Evolutionary conservation across 768 basidiomycete genomes (phyloP).

Genomic region (Pleurotus tuoliensis): DNA sequence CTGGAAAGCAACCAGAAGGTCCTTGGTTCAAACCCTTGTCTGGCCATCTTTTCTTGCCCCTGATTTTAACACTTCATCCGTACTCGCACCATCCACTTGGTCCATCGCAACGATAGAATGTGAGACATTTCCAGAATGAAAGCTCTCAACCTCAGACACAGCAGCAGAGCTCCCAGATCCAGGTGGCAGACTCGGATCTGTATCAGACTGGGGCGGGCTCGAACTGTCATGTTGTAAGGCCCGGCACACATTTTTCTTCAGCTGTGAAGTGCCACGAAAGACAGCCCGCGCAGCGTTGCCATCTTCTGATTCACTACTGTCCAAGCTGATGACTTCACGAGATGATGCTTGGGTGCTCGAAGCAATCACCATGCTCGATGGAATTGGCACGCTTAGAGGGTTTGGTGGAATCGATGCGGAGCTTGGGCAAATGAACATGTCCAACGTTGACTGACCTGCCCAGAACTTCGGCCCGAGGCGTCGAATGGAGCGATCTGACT

Average conservation of each 20-base stretch:
- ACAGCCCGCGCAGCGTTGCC: neutral
- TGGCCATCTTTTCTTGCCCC: no score
- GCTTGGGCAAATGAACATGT: neutral
- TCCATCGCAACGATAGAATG: neutral
- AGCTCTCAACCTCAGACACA: neutral
- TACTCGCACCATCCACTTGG: neutral
- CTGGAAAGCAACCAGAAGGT: no score
- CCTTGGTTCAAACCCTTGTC: no score
- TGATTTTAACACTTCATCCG: no score
- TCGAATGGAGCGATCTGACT: no score
- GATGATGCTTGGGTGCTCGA: neutral
- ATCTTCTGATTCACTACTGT: neutral
- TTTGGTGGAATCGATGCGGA: neutral
- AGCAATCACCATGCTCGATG: neutral
- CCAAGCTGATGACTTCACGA: neutral
- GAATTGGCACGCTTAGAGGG: neutral
- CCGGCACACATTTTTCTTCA: neutral
- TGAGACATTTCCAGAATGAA: neutral
- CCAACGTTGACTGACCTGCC: no score
- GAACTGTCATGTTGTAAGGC: neutral
- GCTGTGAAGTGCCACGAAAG: neutral
- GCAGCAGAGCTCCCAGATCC: neutral
- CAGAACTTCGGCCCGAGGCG: no score
- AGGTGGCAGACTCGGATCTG: neutral
- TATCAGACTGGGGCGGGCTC: neutral